Evolutionary conservation across 495 filamentous ascomycete genomes (phyloP).

Genomic region (Trichoderma gamsii): DNA sequence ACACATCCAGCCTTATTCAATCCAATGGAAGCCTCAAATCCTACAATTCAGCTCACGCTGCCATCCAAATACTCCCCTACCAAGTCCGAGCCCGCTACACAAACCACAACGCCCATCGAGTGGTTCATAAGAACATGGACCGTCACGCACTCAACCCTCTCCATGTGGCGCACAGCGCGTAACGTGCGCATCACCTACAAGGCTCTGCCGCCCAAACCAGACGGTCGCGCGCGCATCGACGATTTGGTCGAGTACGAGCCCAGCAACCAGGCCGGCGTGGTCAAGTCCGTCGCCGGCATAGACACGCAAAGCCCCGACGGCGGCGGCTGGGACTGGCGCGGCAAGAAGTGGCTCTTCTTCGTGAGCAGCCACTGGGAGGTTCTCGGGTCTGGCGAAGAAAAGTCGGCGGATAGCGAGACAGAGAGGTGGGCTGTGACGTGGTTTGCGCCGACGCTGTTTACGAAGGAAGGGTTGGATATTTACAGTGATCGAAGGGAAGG

Average conservation of each 20-base stretch:
- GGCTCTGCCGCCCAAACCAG: slow-evolving; percentile 33
- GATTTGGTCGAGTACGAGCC: slow-evolving; percentile 63
- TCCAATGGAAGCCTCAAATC: background rate
- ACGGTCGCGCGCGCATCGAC: slow-evolving; percentile 44
- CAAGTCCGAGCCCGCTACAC: slow-evolving; percentile 22
- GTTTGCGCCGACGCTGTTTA: slow-evolving; percentile 70
- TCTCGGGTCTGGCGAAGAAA: slow-evolving; percentile 56
- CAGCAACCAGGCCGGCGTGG: slow-evolving; percentile 34
- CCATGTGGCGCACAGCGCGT: slow-evolving; percentile 63
- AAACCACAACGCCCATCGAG: slow-evolving; percentile 40
- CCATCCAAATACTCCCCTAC: slow-evolving; percentile 39
- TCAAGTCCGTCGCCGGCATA: slow-evolving; percentile 56
- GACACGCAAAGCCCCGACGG: slow-evolving; percentile 46
- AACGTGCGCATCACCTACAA: slow-evolving; percentile 73
- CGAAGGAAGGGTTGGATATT: slow-evolving; percentile 67
- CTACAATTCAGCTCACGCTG: slow-evolving; percentile 31
- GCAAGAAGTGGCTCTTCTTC: slow-evolving; percentile 60
- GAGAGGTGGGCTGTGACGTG: slow-evolving; percentile 65
- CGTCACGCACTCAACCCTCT: slow-evolving; percentile 69
- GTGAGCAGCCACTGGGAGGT: slow-evolving; percentile 67
- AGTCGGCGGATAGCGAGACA: slow-evolving; percentile 26
- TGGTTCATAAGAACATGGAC: slow-evolving; percentile 66
- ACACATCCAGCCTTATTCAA: background rate
- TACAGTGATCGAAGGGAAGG: slow-evolving; percentile 55
- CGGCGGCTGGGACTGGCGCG: slow-evolving; percentile 62